Base-by-base conservation (phyloP, 768 basidiomycete species). In the Leccinum ochraceum region DNA sequence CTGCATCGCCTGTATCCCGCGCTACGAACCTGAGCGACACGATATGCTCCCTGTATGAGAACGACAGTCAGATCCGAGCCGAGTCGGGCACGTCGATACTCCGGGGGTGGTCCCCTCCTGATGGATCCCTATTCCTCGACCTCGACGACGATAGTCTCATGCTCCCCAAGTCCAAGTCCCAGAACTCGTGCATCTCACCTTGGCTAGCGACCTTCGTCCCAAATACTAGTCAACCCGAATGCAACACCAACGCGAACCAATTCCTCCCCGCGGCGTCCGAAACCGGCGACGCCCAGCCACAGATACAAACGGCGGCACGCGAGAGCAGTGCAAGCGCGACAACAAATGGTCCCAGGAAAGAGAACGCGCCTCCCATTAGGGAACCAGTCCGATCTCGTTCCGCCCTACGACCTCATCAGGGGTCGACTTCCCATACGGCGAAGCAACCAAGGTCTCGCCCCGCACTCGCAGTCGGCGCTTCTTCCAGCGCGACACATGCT, bases 41-140 rank as follows among this genome's bases (percentile, higher is more conserved):
- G 32, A 32, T 11, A 3, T 39, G 49, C 10, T 20, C 28, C 1
- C 22, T 20, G 3, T 17, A 20, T 2, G 50, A 57, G 24, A 22
- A 37, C 42, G 50, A 59, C 22, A 51, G 48, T 60, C 58, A 57
- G 34, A 37, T 36, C 42, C 66, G 3, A 30, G 16, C 42, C n/a
- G 14, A 55, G 30, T 30, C 9, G 13, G 13, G 6, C 20, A 6
- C 50, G 10, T 20, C 62, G 36, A 51, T 36, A 3, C 61, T 75
- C 49, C 60, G 26, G 4, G 73, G 71, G 57, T 73, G 71, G 71
- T 58, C 58, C 1, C 71, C 71, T 54, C 67, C 71, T 16, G 56
- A 60, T 7, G 71, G 71, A 26, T 69, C 60, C 11, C 64, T 63
- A 53, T 69, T 60, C 24, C 54, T 73, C 28, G 73, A 73, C 26